Base-by-base conservation (phyloP, 805 yeast species). In the Pichia exigua region DNA sequence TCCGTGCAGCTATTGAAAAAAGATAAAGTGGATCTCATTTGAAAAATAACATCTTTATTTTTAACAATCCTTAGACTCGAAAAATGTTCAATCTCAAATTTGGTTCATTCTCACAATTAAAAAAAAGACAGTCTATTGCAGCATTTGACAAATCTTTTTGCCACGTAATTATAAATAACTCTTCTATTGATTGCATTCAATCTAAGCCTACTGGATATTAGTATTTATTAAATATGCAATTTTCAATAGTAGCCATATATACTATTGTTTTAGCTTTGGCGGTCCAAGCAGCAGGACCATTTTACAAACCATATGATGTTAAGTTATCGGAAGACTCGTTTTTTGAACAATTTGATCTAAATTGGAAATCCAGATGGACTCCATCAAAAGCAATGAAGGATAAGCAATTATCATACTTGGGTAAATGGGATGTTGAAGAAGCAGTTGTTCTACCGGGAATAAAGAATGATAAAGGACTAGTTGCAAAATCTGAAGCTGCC, bases 391-490 rank as follows among this genome's bases (percentile, higher is more conserved):
- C 79, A 10, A 69, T 65, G 56, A 76, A 73, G 57, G 81, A 73
- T 57, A 75, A 74, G 35, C 80, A 76, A 59, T 74, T 77, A 57
- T 63, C 81, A 3, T 88, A 85, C 62, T 74, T 65, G 32, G 97
- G 96, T 21, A 69, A 79, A 63, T 89, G 97, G 97, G 69, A 71
- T 9, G 72, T 90, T 42, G 89, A 83, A 64, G 87, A 82, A 64
- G 66, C 86, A 1, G 56, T 71, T 18, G 74, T 73, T 30, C 73
- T 76, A 60, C 80, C 83, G 1, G 94, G 85, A 0, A 78, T 80
- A 59, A 64, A 61, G 17, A 78, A 78, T 53, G 96, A 90, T 67
- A 74, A 75, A 55, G 96, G 95, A 7, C 76, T 91, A 49, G 92
- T 87, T 4, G 76, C 85, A 65, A 85, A 83, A 62, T 70, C 84